These are phyloP conservation scores for Pichia sp. DNA, from an alignment of 1,139 yeast genomes.

Conservation along the genomic window DNA sequence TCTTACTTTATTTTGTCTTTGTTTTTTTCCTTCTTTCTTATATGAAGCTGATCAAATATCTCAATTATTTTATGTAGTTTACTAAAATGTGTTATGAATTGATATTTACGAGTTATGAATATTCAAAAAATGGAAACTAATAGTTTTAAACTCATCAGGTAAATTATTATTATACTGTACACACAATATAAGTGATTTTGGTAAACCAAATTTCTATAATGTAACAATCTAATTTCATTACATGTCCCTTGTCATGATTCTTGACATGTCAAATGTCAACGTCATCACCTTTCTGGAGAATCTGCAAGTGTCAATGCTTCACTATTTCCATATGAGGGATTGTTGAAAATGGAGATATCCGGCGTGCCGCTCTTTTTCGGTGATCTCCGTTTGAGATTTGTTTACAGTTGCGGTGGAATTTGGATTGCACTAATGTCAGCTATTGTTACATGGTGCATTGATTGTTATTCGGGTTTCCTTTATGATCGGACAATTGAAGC, in stretches of 20 bases:
- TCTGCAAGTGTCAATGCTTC: neutral
- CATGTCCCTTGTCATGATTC: neutral
- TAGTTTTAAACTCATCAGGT: no score
- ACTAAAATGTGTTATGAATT: neutral
- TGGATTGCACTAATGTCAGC: no score
- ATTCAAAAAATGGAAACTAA: no score
- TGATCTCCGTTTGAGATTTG: neutral
- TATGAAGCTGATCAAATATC: neutral
- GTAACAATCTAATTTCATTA: no score
- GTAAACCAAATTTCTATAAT: no score
- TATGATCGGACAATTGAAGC: neutral
- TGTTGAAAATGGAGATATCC: neutral
- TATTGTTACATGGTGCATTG: no score
- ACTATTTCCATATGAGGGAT: neutral
- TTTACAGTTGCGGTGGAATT: neutral
- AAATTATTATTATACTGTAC: no score
- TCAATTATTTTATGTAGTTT: neutral
- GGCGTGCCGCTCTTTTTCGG: neutral
- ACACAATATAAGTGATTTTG: no score
- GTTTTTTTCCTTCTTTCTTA: neutral
- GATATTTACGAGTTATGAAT: neutral
- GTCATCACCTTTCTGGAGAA: no score
- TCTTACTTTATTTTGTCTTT: neutral
- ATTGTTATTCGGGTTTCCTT: neutral
- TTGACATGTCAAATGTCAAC: neutral